phyloP scores from a whole-genome alignment of 2,329 filamentous ascomycete genomes.

The Talaromyces amestolkiae region DNA sequence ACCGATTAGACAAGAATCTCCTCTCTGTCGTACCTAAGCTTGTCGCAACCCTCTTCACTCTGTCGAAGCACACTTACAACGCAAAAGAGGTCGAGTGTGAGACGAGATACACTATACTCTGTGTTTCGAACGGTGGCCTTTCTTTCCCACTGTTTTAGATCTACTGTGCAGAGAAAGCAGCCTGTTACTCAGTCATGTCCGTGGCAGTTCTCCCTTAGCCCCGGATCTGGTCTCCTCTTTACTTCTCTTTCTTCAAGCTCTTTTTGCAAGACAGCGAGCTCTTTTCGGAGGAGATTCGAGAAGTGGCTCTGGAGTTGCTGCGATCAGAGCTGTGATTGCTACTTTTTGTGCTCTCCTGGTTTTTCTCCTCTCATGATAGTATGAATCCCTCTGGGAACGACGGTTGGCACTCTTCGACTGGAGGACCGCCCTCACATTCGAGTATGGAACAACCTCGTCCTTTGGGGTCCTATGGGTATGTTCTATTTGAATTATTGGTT shows the following conservation, averaged over 20 bases:
- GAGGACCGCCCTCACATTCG: slow-evolving; percentile 42
- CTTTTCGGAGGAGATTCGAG: not conserved
- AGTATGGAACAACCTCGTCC: slow-evolving; percentile 44
- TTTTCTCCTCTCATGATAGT: slow-evolving; percentile 20
- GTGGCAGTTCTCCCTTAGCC: slow-evolving; percentile 27
- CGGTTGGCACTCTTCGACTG: slow-evolving; percentile 41
- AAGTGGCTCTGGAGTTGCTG: not conserved
- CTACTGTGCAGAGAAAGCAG: slow-evolving; percentile 19
- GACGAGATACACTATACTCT: not conserved
- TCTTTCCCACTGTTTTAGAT: not conserved
- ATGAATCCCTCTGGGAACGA: slow-evolving; percentile 46
- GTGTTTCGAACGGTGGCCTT: not conserved
- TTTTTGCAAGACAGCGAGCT: not conserved
- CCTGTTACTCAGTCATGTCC: slow-evolving; percentile 25
- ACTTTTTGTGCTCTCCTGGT: not conserved
- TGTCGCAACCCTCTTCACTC: not conserved
- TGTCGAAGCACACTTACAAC: not conserved
- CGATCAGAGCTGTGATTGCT: not conserved
- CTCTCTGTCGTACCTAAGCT: not conserved
- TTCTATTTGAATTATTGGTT: slow-evolving; percentile 15
- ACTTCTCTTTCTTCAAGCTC: not conserved
- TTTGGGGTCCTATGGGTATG: slow-evolving; percentile 46
- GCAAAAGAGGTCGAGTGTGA: not conserved
- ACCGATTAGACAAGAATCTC: slow-evolving; percentile 13
- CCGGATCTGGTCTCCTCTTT: slow-evolving; percentile 7